These are phyloP conservation scores for Pistacia atlantica DNA, from an alignment of 345 rosid genomes.

Conservation along the genomic window DNA sequence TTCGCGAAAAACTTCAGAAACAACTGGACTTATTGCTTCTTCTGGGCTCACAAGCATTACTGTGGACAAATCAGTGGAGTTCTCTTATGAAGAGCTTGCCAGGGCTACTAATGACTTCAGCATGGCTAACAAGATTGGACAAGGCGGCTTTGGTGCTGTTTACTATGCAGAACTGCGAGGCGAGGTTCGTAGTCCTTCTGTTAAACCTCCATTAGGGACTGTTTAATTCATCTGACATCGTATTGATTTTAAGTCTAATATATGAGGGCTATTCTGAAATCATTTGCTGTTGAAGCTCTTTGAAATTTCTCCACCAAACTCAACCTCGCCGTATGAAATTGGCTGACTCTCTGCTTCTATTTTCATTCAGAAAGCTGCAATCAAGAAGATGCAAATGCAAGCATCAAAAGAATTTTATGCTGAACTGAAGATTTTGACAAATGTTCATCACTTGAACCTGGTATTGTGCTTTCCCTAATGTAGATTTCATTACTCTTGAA, in stretches of 20 bases:
- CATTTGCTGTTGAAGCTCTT: too few species aligned
- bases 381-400: slow-evolving; percentile 99
- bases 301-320: too few species aligned
- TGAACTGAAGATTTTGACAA: slow-evolving; percentile 84
- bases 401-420: slow-evolving; percentile 89
- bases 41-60: slow-evolving; percentile 50
- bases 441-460: slow-evolving; percentile 95
- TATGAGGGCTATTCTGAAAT: slow-evolving; percentile 12
- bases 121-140: slow-evolving; percentile 79
- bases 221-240: slow-evolving; percentile 3
- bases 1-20: slow-evolving; percentile 27
- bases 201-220: neutral
- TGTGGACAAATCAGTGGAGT: slow-evolving; percentile 86
- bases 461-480: slow-evolving; percentile 38
- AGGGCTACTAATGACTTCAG: slow-evolving; percentile 78
- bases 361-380: slow-evolving; percentile 80
- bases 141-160: slow-evolving; percentile 94
- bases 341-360: slow-evolving; percentile 35
- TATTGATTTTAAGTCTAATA: neutral
- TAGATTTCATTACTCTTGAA: slow-evolving; percentile 31
- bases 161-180: slow-evolving; percentile 91
- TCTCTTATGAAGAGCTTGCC: slow-evolving; percentile 89
- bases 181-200: slow-evolving; percentile 56
- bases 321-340: slow-evolving; percentile 5
- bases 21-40: slow-evolving; percentile 21